Evolutionary conservation across 768 basidiomycete species (phyloP), one percentile per base, ranked within the genome.

Genomic region (Agaricus bisporus): DNA sequence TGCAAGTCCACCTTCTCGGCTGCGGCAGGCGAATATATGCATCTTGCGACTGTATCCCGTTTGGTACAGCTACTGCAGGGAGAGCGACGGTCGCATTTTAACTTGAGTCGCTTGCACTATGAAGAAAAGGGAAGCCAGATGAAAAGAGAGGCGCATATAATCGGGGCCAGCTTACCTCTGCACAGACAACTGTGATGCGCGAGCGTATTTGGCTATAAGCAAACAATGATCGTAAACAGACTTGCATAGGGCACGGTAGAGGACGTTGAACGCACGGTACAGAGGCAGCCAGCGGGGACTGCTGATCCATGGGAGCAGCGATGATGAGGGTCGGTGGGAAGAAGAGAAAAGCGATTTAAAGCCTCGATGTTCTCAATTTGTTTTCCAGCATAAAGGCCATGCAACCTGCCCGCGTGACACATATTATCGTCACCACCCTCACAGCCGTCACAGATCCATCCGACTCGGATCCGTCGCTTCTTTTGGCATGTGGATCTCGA

Each of bases 1-100:
- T 91, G 89, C 1, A 92, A 73, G 66, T 92, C 90, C 83, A 92
- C 83, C 79, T 91, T 92, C 71, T 92, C 90, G 15, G 87, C 83
- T 0, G 90, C 90, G 14, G 86, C 88, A 20, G 86, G 81, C 0
- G 88, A 88, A 65, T 91, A 91, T 5, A 85, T 74, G 60, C 88
- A 91, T 59, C 86, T 74, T 3, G 73, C 70, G 10, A 86, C 78
- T 0, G 86, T 88, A 62, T 88, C 85, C 56, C 89, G 84, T 64
- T 91, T 91, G 15, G 81, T 76, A 60, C 91, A 92, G 25, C 83
- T 84, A 0, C 81, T 81, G 59, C 90, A 92, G 0, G 90, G 90
- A 2, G 76, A 81, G 18, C 84, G 79, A 37, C 90, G 73, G 69
- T 92, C 90, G 63, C 90, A 93, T 71, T 85, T 90, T 49, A 92